phyloP scores from a whole-genome alignment of 169 alveolate genomes.

The Eimeria necatrix region DNA sequence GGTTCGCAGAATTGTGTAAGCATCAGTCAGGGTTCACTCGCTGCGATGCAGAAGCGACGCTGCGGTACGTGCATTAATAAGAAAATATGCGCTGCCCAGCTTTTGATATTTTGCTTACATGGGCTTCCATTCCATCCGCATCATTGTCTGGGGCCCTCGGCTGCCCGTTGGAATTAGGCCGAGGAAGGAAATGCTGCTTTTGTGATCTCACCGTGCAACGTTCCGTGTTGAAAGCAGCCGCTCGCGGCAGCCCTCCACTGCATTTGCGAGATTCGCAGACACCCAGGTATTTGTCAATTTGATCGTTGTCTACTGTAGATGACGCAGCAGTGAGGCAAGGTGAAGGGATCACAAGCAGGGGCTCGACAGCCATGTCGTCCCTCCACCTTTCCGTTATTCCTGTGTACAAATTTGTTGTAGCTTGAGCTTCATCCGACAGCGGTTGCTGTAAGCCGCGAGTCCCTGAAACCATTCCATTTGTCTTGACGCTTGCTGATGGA shows the following conservation, averaged over 20 bases:
- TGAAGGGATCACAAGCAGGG: constrained; percentile 55
- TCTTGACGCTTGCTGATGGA: constrained; percentile 36
- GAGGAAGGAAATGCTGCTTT: background rate
- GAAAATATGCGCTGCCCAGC: background rate
- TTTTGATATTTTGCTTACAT: background rate
- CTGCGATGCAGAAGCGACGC: background rate
- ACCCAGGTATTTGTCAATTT: background rate
- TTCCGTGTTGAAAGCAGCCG: background rate
- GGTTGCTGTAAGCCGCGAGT: background rate
- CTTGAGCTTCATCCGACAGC: background rate
- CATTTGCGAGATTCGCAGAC: background rate
- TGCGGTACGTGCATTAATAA: background rate
- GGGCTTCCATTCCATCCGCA: constrained; percentile 30
- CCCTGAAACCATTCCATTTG: constrained; percentile 5
- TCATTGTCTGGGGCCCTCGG: background rate
- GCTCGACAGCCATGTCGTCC: constrained; percentile 61
- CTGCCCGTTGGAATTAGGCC: background rate
- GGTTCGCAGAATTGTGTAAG: too few species aligned
- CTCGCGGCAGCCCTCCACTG: background rate
- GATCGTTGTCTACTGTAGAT: background rate
- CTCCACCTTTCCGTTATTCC: constrained; percentile 4
- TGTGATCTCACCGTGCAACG: background rate
- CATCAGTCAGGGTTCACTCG: background rate
- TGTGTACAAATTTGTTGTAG: background rate
- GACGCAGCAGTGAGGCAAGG: background rate